A percentile compares a stretch with the other conserved stretches of the same genome.
These are phyloP conservation scores for Colletotrichum sp. DNA, from an alignment of 2,329 filamentous ascomycete species.

Conservation along the genomic window DNA sequence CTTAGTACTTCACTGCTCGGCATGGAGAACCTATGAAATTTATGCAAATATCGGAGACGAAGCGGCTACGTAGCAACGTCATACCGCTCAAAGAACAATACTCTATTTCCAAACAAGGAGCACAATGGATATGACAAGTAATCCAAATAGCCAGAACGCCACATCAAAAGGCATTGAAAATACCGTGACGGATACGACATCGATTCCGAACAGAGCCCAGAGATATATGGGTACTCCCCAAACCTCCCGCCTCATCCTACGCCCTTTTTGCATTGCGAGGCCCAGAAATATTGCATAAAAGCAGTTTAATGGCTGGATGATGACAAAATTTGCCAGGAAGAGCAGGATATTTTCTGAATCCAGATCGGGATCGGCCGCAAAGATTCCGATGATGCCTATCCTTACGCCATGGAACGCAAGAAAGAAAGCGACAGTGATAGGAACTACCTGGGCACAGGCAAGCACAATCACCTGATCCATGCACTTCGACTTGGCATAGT, in stretches of 20 bases:
- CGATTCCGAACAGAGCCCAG: background rate
- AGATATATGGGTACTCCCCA: background rate
- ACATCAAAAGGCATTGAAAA: background rate
- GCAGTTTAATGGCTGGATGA: background rate
- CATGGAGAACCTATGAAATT: too few relatives aligned
- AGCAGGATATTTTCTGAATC: background rate
- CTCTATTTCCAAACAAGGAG: background rate
- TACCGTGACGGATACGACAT: background rate
- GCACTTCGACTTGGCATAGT: background rate
- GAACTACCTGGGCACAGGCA: background rate
- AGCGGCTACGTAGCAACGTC: background rate
- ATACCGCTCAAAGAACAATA: fast-evolving
- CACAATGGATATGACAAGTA: fast-evolving
- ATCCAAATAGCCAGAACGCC: background rate
- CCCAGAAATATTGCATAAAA: background rate
- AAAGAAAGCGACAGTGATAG: background rate
- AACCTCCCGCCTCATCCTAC: background rate
- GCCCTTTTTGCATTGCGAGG: background rate
- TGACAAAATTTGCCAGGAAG: background rate
- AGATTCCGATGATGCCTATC: background rate
- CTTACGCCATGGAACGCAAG: background rate
- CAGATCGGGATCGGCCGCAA: background rate
- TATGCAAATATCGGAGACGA: background rate
- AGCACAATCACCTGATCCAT: background rate
- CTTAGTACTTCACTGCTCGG: background rate